These are phyloP conservation scores for Ophiorrhiza pumila DNA, from an alignment of 257 asterid genomes.

Conservation along the genomic window DNA sequence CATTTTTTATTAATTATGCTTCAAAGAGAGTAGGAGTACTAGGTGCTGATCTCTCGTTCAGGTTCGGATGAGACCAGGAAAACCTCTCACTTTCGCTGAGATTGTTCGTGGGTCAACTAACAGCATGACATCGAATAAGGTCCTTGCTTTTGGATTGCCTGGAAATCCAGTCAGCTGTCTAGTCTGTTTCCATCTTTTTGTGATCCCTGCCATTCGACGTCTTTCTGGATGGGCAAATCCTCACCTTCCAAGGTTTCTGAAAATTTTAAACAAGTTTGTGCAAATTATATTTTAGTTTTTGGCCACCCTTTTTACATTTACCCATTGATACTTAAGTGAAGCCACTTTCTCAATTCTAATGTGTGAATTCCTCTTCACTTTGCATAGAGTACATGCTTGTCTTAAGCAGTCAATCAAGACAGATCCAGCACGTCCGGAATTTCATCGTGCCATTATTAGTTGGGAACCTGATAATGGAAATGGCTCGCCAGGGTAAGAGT, in stretches of 20 bases:
- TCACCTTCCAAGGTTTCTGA: constrained; percentile 74
- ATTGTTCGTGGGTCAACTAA: constrained; percentile 44
- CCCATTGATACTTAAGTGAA: constrained; percentile 17
- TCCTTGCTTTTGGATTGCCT: constrained; percentile 96
- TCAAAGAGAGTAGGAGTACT: constrained; percentile 7
- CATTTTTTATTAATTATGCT: not conserved
- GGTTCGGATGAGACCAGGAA: constrained; percentile 95
- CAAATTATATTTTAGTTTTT: constrained; percentile 21
- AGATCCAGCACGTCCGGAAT: constrained; percentile 73
- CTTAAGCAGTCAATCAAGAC: constrained; percentile 75
- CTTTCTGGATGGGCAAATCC: constrained; percentile 91
- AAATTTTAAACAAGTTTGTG: constrained; percentile 14
- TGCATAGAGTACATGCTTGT: constrained; percentile 75
- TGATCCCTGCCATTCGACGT: constrained; percentile 78
- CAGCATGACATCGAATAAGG: constrained; percentile 35
- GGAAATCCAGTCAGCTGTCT: constrained; percentile 98
- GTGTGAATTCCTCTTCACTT: constrained; percentile 7
- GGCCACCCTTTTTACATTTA: constrained; percentile 10
- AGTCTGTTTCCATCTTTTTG: constrained; percentile 90
- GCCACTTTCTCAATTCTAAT: constrained; percentile 19
- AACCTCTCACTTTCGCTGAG: constrained; percentile 92
- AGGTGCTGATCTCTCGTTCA: constrained; percentile 33
- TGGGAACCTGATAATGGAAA: constrained; percentile 62
- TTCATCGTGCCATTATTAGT: constrained; percentile 67
- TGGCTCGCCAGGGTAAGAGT: constrained; percentile 64